A percentile compares a stretch with the other conserved stretches of the same genome.
Conservation (phyloP, 2,329 filamentous ascomycete species). For the Cordyceps farinosa region DNA sequence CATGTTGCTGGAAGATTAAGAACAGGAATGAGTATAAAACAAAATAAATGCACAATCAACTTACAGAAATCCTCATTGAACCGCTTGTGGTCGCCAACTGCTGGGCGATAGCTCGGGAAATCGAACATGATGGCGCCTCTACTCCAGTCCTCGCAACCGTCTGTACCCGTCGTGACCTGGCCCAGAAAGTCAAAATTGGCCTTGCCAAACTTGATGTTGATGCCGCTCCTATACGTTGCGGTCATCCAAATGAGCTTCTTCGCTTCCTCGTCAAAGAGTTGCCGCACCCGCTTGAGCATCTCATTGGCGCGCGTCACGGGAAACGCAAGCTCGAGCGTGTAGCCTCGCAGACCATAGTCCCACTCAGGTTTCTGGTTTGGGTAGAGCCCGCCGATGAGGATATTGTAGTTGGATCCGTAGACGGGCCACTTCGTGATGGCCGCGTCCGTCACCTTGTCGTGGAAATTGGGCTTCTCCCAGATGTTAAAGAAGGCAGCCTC, state of each 20-base stretch:
- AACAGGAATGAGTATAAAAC: neutral
- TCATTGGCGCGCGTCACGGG: constrained; percentile 47
- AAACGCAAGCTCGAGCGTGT: constrained; percentile 50
- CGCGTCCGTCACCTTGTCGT: constrained; percentile 45
- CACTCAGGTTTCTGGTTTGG: constrained; percentile 46
- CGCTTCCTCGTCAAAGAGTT: constrained; percentile 46
- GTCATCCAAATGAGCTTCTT: constrained; percentile 45
- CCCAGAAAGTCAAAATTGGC: constrained; percentile 47
- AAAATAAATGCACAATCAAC: neutral
- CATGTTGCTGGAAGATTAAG: constrained; percentile 22
- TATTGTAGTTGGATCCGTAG: constrained; percentile 52
- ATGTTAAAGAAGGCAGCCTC: constrained; percentile 47
- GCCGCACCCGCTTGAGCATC: constrained; percentile 45
- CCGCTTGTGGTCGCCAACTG: constrained; percentile 41
- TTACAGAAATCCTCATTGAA: constrained; percentile 50
- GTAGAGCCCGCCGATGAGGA: constrained; percentile 50
- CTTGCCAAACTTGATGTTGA: constrained; percentile 52
- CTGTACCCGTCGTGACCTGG: constrained; percentile 46
- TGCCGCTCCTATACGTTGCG: constrained; percentile 48
- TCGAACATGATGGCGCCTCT: constrained; percentile 53
- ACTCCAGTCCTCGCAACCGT: constrained; percentile 45
- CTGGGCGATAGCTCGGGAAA: constrained; percentile 47
- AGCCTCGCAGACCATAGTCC: constrained; percentile 46
- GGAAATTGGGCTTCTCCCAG: constrained; percentile 51
- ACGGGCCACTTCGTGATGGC: constrained; percentile 46